Percentiles rank a stretch among this genome's conserved stretches.
phyloP scores from a whole-genome alignment of 345 rosid genomes.

The Schrenkiella parvula region DNA sequence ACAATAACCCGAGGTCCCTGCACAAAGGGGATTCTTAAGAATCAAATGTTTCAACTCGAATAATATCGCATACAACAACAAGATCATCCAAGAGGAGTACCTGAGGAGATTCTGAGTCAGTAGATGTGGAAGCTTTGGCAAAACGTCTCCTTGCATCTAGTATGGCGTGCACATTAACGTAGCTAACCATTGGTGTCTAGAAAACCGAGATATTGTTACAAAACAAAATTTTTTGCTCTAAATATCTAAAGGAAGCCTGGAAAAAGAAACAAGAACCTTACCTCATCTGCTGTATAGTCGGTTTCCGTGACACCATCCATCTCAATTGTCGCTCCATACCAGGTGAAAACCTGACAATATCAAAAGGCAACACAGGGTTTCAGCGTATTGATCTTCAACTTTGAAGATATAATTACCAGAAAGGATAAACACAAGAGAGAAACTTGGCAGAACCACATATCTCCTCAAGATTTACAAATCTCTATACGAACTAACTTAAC shows the following conservation, averaged over 20 bases:
- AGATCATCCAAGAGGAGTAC: slow-evolving; percentile 27
- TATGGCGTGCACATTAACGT: slow-evolving; percentile 77
- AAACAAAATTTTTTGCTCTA: neutral
- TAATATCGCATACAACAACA: neutral
- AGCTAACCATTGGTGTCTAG: slow-evolving; percentile 96
- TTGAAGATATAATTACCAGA: neutral
- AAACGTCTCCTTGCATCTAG: slow-evolving; percentile 63
- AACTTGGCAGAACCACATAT: neutral
- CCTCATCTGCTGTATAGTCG: slow-evolving; percentile 95
- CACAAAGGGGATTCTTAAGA: slow-evolving; percentile 4
- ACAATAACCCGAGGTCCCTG: slow-evolving; percentile 92
- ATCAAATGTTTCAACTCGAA: neutral
- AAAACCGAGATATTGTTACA: slow-evolving; percentile 4
- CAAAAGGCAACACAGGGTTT: neutral
- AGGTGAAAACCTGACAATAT: slow-evolving; percentile 68
- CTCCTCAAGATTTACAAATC: neutral
- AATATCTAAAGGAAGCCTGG: neutral
- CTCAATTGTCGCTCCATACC: slow-evolving; percentile 94
- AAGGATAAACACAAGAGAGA: neutral
- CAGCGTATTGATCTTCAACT: neutral
- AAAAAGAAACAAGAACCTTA: slow-evolving; percentile 17
- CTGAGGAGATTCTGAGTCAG: slow-evolving; percentile 54
- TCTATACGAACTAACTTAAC: neutral
- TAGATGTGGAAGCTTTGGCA: slow-evolving; percentile 59
- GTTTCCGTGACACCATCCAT: slow-evolving; percentile 84